Conservation (phyloP, 2,329 filamentous ascomycete species). For the Cladosporium sp. region DNA sequence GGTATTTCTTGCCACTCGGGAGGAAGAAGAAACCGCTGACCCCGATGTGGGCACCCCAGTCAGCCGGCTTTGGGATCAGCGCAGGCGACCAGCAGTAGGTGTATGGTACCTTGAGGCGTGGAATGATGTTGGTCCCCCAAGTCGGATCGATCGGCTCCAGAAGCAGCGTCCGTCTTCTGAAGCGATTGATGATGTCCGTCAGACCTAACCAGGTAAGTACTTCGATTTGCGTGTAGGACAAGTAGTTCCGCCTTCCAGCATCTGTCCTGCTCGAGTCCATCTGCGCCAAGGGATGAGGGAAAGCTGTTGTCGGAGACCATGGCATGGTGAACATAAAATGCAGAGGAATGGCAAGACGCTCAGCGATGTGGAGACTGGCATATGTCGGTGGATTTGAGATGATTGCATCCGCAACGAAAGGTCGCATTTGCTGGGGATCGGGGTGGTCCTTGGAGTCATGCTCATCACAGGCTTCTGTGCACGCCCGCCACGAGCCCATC, state of each 20-base stretch:
- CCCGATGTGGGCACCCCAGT: constrained; percentile 32
- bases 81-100: constrained; percentile 55
- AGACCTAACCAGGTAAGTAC: constrained; percentile 88
- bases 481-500: constrained; percentile 27
- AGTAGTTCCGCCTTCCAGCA: constrained; percentile 67
- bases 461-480: constrained; percentile 51
- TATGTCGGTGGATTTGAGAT: constrained; percentile 74
- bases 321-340: constrained; percentile 95
- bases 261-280: constrained; percentile 68
- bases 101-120: constrained; percentile 68
- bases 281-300: constrained; percentile 80
- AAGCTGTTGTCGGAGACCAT: constrained; percentile 76
- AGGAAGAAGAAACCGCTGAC: constrained; percentile 73
- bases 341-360: constrained; percentile 67
- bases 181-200: constrained; percentile 59
- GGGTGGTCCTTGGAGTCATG: constrained; percentile 43
- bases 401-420: constrained; percentile 77
- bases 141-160: constrained; percentile 69
- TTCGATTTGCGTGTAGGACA: constrained; percentile 77
- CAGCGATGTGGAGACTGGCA: constrained; percentile 68
- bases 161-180: constrained; percentile 63
- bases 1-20: constrained; percentile 53
- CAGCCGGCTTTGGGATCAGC: constrained; percentile 5
- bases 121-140: constrained; percentile 72
- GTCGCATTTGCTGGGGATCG: constrained; percentile 49